Evolutionary conservation across 108 stramenopile species (phyloP), one percentile per base, ranked within the genome.

Genomic region (Ochromonas danica): DNA sequence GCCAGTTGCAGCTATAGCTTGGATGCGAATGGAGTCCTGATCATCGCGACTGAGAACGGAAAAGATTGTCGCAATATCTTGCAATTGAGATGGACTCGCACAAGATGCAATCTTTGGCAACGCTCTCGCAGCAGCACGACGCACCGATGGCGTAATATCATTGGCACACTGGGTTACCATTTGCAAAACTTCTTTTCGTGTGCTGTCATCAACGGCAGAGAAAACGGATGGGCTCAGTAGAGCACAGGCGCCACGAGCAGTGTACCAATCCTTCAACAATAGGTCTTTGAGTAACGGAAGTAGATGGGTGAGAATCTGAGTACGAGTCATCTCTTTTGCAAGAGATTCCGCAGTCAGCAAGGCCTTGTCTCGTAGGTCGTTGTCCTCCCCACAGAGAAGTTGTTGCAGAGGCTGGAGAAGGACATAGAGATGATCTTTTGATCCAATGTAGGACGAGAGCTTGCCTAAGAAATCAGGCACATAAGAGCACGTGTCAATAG

Each of bases 121-220:
- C n/a, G n/a, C n/a, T n/a, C n/a, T n/a, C n/a, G n/a, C n/a, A 17
- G 96, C 93, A n/a, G 92, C 91, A 30, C 94, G 79, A 22, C 95
- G 88, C 30, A 97, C 97, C 95, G 95, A 96, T 51, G 97, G 95
- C 28, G 94, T 94, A n/a, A n/a, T n/a, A n/a, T n/a, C n/a, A n/a
- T n/a, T n/a, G n/a, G n/a, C n/a, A n/a, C n/a, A n/a, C n/a, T n/a
- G n/a, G n/a, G n/a, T n/a, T n/a, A n/a, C n/a, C n/a, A n/a, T n/a
- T n/a, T n/a, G n/a, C n/a, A n/a, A n/a, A n/a, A n/a, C n/a, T n/a
- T n/a, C n/a, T n/a, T n/a, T n/a, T n/a, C n/a, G 72, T 35, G 42
- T 36, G 1, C 67, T 41, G 36, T 70, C 25, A 28, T 79, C 30
- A 1, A 80, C 22, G 60, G 17, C 17, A 10, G 17, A 10, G 51